Evolutionary conservation across 2,329 filamentous ascomycete genomes (phyloP), one percentile per base, ranked within the genome.

Genomic region (Phialocephala subalpina): DNA sequence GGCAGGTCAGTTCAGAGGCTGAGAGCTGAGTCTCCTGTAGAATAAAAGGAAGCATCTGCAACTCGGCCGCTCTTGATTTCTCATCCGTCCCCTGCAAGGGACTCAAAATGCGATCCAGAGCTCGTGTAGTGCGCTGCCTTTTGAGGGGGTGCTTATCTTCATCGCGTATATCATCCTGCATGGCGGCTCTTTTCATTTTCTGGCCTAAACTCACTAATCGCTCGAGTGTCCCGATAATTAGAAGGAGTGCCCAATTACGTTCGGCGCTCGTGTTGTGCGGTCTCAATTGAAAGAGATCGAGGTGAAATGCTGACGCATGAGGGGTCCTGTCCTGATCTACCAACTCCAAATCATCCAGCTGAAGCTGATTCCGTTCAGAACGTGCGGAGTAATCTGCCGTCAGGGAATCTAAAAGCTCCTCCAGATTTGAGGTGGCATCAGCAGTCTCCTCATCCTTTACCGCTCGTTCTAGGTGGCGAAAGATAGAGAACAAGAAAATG

Each of bases 381-480:
- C 93, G 86, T 69, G 84, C 89, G 3, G 87, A 83, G 77, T 98
- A 98, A 73, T 97, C 95, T 9, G 81, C 80, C 81, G 90, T 91
- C n/a, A 99, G 79, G 3, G 85, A 82, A 53, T 94, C 90, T 38
- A 89, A 76, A 1, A 97, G 78, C n/a, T 86, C 85, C 69, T 90
- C 87, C 6, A 97, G 70, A 62, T 70, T 84, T 77, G 53, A 74
- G 16, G 70, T 72, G 63, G 75, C 71, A 67, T 75, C 78, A 70
- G 60, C 70, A 69, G 63, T 70, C 47, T 67, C 75, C 8, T 78
- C 75, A 60, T 85, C 81, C 47, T 78, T 76, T 29, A 84, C 77
- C 36, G 92, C 74, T 65, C 86, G 80, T 69, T 92, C 83, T 55
- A 92, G 80, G 69, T 90, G 87, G 9, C 90, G 80, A 69, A 88